Evolutionary conservation across 108 stramenopile species (phyloP).

Genomic region (Pseudonitzschia pungens): DNA sequence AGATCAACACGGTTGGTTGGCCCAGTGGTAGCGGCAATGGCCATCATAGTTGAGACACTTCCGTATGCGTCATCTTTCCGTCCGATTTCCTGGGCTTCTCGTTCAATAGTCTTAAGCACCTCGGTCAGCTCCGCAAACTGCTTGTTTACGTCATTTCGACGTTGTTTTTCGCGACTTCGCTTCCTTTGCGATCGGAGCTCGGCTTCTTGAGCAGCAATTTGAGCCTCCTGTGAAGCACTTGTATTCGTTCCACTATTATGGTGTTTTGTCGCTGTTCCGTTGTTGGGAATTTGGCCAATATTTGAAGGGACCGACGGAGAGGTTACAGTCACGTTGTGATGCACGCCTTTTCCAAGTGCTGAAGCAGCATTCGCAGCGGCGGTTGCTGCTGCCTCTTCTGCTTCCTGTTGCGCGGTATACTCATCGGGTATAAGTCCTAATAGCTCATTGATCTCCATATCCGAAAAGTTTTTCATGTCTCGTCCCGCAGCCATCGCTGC

Average conservation of each 20-base stretch:
- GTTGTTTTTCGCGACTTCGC: slow-evolving; percentile 77
- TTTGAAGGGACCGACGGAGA: background rate
- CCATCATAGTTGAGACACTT: slow-evolving; percentile 10
- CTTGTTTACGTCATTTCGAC: slow-evolving; percentile 74
- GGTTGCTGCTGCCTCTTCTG: background rate
- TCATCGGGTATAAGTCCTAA: slow-evolving; percentile 8
- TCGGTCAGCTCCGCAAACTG: slow-evolving; percentile 68
- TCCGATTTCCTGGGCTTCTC: slow-evolving; percentile 11
- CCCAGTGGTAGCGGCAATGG: slow-evolving; percentile 3
- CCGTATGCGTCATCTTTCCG: slow-evolving; percentile 8
- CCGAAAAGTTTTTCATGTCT: slow-evolving; percentile 17
- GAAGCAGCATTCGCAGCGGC: background rate
- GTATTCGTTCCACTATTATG: background rate
- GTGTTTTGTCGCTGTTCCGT: background rate
- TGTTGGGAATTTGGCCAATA: background rate
- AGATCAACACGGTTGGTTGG: slow-evolving; percentile 75
- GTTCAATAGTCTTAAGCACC: slow-evolving; percentile 63
- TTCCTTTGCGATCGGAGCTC: slow-evolving; percentile 76
- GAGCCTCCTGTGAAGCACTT: background rate
- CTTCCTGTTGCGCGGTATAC: slow-evolving; percentile 3
- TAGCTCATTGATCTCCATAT: slow-evolving; percentile 3
- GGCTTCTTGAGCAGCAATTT: slow-evolving; percentile 1
- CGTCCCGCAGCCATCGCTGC: slow-evolving; percentile 1
- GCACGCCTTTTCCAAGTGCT: background rate
- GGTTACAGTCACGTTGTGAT: background rate